A percentile compares a stretch with the other conserved stretches of the same genome.
Evolutionary conservation across 495 filamentous ascomycete genomes (phyloP).

Genomic region (Podospora fimiseda): DNA sequence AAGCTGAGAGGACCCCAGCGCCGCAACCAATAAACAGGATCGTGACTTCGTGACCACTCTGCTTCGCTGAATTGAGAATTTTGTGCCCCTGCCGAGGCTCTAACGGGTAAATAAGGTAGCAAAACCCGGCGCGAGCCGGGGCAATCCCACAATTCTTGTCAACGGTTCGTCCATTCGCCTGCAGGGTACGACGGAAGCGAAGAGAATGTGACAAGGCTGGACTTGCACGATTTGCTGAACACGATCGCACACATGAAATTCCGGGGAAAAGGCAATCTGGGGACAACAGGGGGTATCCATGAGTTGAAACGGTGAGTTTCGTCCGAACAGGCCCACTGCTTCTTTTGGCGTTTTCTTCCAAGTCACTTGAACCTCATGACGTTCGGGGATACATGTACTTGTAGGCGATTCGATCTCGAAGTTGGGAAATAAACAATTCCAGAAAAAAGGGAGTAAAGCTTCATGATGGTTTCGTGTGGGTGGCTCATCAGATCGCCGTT

Average conservation of each 20-base stretch:
- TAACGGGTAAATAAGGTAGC: slow-evolving; percentile 5
- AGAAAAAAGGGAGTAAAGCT: too few species aligned
- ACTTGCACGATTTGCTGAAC: slow-evolving; percentile 1
- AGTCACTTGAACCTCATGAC: too few species aligned
- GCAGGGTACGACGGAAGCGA: background rate
- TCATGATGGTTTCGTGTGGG: too few species aligned
- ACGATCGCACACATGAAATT: slow-evolving; percentile 4
- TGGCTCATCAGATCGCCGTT: too few species aligned
- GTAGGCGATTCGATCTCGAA: too few species aligned
- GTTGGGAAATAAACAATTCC: too few species aligned
- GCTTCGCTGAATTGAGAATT: background rate
- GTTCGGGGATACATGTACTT: too few species aligned
- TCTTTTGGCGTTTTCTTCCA: too few species aligned
- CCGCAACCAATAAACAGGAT: background rate
- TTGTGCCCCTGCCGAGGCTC: slow-evolving; percentile 6
- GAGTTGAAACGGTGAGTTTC: background rate
- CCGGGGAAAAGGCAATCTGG: slow-evolving; percentile 9
- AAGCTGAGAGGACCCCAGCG: background rate
- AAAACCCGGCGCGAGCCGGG: slow-evolving; percentile 2
- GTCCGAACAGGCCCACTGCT: background rate
- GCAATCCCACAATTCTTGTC: background rate
- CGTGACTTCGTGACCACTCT: slow-evolving; percentile 1
- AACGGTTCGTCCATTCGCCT: background rate
- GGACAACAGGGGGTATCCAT: slow-evolving; percentile 11
- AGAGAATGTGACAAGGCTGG: background rate